Evolutionary conservation across 2,329 filamentous ascomycete species (phyloP), one percentile per base, ranked within the genome.

Genomic region (Verticillium tricorpus): DNA sequence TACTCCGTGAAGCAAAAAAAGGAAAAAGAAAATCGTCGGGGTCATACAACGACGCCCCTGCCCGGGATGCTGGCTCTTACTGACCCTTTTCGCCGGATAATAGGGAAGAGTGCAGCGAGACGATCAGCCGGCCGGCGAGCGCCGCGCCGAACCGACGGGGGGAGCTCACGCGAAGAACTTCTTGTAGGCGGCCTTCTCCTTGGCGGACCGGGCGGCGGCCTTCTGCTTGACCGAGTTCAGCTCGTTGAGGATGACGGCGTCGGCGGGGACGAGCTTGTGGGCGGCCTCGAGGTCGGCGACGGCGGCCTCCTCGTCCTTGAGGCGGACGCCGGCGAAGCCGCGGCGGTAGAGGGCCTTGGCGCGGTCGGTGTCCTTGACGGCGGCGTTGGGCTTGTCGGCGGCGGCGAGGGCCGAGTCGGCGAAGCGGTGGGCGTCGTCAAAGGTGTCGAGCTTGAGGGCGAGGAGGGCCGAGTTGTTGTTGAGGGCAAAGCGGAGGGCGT

Each of bases 151-250:
- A 14, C 34, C 14, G 34, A 35, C 34, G 9, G 34, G 3, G 34
- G 14, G 34, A 17, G 25, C 37, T 76, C 71, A 88, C 50, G 80
- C 75, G 73, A 98, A 98, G 78, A 96, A 95, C 80, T 96, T 98
- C 80, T 90, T 91, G 74, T 94, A 96, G 6, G 89, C 90, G 69
- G 91, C 92, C 85, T 93, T 96, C 82, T 97, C 92, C 85, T 93
- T 96, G 74, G 90, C 90, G 65, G 87, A 83, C 64, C 89, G 85
- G 62, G 89, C 90, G 12, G 86, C 83, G 31, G 90, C 85, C 69
- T 83, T 86, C 79, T 89, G 89, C 85, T 93, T 96, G 59, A 95
- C 87, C n/a, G 82, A 78, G 19, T 85, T 83, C 60, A 96, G 82
- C 78, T 97, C 93, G 69, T 86, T 89, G 64, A 81, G 76, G 66